Conservation (phyloP, 192 early-diverging fungal genomes). For the Chytriomyces confervae region DNA sequence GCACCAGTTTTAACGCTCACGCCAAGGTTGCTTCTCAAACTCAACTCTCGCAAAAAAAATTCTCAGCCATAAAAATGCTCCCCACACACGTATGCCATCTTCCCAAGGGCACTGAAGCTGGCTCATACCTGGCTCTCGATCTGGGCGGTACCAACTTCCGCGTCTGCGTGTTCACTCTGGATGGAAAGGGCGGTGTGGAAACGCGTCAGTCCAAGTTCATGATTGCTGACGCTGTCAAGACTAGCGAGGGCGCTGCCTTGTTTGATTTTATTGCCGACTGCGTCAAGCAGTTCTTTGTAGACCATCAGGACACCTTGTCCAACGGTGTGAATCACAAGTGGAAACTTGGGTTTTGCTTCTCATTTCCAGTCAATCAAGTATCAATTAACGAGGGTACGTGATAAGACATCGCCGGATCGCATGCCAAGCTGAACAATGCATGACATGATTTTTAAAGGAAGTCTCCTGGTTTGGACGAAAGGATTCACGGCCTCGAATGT, state of each 20-base stretch:
- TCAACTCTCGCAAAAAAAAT: background rate
- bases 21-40: background rate
- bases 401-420: background rate
- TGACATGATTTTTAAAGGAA: constrained; percentile 31
- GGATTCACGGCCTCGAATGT: constrained; percentile 82
- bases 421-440: background rate
- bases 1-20: background rate
- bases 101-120: constrained; percentile 84
- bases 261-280: constrained; percentile 94
- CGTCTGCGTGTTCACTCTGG: constrained; percentile 80
- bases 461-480: constrained; percentile 73
- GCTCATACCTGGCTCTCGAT: constrained; percentile 88
- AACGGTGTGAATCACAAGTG: constrained; percentile 8
- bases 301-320: constrained; percentile 8
- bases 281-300: constrained; percentile 74
- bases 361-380: constrained; percentile 88
- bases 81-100: constrained; percentile 84
- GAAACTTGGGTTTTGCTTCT: constrained; percentile 88
- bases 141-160: constrained; percentile 95
- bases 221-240: constrained; percentile 80
- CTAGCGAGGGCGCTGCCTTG: constrained; percentile 67
- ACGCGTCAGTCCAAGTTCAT: constrained; percentile 76
- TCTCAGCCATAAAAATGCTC: constrained; percentile 72
- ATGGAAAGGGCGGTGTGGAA: constrained; percentile 70
- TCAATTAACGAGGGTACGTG: constrained; percentile 51